Conservation (phyloP, 1,139 yeast species). For the Debaryomyces nepalensis region DNA sequence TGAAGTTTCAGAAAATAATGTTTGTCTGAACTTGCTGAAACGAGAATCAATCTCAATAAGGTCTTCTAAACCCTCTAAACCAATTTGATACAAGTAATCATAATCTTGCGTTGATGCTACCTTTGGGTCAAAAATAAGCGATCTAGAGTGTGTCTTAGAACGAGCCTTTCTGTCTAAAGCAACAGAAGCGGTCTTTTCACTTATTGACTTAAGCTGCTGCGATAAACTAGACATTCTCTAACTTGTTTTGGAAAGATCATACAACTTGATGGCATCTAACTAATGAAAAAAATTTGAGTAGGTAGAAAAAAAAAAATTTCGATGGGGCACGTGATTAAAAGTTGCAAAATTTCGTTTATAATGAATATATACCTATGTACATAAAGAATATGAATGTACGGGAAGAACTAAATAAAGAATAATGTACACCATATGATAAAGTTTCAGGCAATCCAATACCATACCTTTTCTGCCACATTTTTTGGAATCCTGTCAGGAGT, state of each 20-base stretch:
- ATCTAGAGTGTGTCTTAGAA: constrained; percentile 84
- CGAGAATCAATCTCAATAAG: constrained; percentile 73
- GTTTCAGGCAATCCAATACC: constrained; percentile 42
- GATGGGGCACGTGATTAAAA: constrained; percentile 10
- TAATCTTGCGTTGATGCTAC: constrained; percentile 93
- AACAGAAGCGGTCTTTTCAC: constrained; percentile 67
- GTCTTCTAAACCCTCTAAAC: constrained; percentile 78
- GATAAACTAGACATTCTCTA: constrained; percentile 62
- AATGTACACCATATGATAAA: neutral
- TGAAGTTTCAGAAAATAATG: constrained; percentile 83
- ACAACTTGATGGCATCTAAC: neutral
- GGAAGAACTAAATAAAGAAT: neutral
- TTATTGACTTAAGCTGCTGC: constrained; percentile 77
- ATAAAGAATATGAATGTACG: neutral
- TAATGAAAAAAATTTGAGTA: constrained; percentile 5
- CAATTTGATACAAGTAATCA: constrained; percentile 74
- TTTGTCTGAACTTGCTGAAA: constrained; percentile 66
- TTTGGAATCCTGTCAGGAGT: constrained; percentile 38
- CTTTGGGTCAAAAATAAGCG: constrained; percentile 83
- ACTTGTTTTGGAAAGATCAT: neutral
- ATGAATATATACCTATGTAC: neutral
- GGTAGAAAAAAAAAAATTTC: constrained; percentile 2
- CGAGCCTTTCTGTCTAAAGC: constrained; percentile 87
- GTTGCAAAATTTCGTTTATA: constrained; percentile 6
- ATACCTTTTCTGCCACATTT: constrained; percentile 38